Conservation (phyloP, 108 stramenopile species). For the Epipyxis sp. region DNA sequence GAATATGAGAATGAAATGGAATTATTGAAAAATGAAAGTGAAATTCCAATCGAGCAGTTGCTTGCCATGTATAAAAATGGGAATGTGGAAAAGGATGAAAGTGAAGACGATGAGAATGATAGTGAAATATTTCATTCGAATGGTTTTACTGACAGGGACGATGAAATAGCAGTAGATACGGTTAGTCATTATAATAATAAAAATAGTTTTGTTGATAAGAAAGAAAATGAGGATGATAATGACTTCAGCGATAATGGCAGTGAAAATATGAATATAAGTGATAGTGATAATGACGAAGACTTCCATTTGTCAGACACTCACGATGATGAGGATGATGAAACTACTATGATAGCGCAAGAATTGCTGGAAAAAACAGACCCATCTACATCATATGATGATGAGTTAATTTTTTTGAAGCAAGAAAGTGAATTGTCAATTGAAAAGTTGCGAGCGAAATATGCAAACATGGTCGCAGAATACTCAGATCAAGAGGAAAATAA, state of each 20-base stretch:
- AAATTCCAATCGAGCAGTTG: slow-evolving; percentile 38
- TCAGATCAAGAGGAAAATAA: slow-evolving; percentile 47
- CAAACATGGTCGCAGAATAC: slow-evolving; percentile 3
- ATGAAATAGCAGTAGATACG: no score
- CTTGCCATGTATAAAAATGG: slow-evolving; percentile 21
- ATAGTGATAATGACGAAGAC: slow-evolving; percentile 14
- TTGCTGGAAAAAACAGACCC: neutral
- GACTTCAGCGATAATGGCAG: neutral
- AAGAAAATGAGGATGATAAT: slow-evolving; percentile 12
- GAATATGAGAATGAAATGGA: slow-evolving; percentile 38
- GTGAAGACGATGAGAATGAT: slow-evolving; percentile 25
- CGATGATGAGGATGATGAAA: slow-evolving; percentile 42
- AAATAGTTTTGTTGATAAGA: neutral
- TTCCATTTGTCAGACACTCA: neutral
- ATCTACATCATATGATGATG: slow-evolving; percentile 23
- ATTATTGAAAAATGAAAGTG: slow-evolving; percentile 36
- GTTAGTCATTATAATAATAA: no score
- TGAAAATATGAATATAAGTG: neutral
- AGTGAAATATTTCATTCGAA: no score
- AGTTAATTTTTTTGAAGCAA: slow-evolving; percentile 35
- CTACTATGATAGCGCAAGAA: slow-evolving; percentile 35
- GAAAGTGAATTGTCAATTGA: slow-evolving; percentile 40
- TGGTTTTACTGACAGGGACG: no score
- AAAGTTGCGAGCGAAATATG: slow-evolving; percentile 33
- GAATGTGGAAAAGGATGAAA: neutral